Percentiles rank a stretch among this genome's conserved stretches.
Evolutionary conservation across 2,329 filamentous ascomycete species (phyloP).

Genomic region (Pyrenophora teres): DNA sequence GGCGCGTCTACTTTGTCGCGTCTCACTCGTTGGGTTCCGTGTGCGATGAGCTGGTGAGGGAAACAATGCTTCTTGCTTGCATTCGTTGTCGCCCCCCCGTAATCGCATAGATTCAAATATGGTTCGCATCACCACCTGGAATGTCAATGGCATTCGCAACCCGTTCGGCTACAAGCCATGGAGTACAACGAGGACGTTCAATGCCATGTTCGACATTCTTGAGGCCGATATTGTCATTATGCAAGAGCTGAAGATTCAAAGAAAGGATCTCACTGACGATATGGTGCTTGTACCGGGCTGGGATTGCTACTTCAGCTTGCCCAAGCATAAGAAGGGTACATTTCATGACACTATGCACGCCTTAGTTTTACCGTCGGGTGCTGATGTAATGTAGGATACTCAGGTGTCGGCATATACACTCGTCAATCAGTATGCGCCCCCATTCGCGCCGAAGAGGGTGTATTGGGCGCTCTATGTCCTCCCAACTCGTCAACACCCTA

Average conservation of each 20-base stretch:
- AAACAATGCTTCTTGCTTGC: slow-evolving; percentile 11
- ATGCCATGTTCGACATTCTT: slow-evolving; percentile 88
- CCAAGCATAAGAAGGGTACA: slow-evolving; percentile 87
- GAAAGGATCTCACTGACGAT: slow-evolving; percentile 88
- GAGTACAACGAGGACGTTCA: slow-evolving; percentile 53
- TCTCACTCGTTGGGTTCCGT: background rate
- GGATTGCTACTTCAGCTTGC: slow-evolving; percentile 95
- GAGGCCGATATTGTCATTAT: slow-evolving; percentile 92
- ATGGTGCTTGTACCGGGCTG: slow-evolving; percentile 95
- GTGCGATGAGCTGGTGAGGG: background rate
- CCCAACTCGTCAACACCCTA: slow-evolving; percentile 74
- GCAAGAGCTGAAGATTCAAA: slow-evolving; percentile 95
- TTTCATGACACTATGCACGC: background rate
- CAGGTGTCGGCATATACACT: slow-evolving; percentile 93
- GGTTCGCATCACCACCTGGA: slow-evolving; percentile 74
- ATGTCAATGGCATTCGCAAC: slow-evolving; percentile 60
- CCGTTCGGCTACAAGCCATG: slow-evolving; percentile 60
- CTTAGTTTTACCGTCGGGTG: slow-evolving; percentile 6
- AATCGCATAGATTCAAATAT: slow-evolving; percentile 50
- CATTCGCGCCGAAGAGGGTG: slow-evolving; percentile 90
- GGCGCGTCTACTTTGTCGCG: slow-evolving; percentile 13
- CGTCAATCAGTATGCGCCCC: slow-evolving; percentile 84
- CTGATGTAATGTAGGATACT: slow-evolving; percentile 69
- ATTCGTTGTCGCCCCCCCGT: slow-evolving; percentile 11
- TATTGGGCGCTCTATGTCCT: slow-evolving; percentile 77